Evolutionary conservation across 2,329 filamentous ascomycete genomes (phyloP).

Genomic region (Decorospora gaudefroyi): DNA sequence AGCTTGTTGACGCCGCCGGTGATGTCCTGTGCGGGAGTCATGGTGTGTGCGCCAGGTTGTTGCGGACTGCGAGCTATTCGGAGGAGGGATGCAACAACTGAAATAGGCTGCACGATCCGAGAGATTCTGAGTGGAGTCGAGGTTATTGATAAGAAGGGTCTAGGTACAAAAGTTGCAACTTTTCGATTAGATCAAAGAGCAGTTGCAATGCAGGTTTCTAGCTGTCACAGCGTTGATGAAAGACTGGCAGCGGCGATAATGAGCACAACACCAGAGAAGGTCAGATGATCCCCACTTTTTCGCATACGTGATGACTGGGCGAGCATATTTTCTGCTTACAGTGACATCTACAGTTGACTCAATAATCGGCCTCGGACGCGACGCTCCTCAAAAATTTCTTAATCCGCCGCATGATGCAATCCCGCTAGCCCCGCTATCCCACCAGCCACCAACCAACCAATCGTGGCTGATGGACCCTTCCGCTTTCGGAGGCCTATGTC

Average conservation of each 20-base stretch:
- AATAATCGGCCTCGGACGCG: constrained; percentile 15
- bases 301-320: constrained; percentile 11
- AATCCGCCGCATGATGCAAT: constrained; percentile 44
- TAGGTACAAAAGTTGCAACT: constrained; percentile 1
- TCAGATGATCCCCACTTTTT: constrained; percentile 23
- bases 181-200: background rate
- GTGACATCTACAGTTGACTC: constrained; percentile 22
- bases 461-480: constrained; percentile 9
- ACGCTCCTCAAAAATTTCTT: constrained; percentile 35
- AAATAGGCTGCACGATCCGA: constrained; percentile 23
- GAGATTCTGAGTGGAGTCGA: constrained; percentile 9
- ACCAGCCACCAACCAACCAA: constrained; percentile 14
- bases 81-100: constrained; percentile 25
- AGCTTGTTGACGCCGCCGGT: constrained; percentile 38
- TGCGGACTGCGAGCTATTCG: constrained; percentile 26
- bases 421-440: constrained; percentile 26
- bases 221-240: constrained; percentile 18
- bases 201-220: constrained; percentile 9
- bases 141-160: constrained; percentile 2
- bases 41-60: constrained; percentile 32
- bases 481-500: constrained; percentile 14
- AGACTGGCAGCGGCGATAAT: constrained; percentile 21
- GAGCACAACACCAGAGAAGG: constrained; percentile 22
- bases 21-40: constrained; percentile 48
- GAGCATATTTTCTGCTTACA: constrained; percentile 9